Evolutionary conservation across 148 eudicot species (phyloP), one percentile per base, ranked within the genome.

Genomic region (Rhododendron vialii): DNA sequence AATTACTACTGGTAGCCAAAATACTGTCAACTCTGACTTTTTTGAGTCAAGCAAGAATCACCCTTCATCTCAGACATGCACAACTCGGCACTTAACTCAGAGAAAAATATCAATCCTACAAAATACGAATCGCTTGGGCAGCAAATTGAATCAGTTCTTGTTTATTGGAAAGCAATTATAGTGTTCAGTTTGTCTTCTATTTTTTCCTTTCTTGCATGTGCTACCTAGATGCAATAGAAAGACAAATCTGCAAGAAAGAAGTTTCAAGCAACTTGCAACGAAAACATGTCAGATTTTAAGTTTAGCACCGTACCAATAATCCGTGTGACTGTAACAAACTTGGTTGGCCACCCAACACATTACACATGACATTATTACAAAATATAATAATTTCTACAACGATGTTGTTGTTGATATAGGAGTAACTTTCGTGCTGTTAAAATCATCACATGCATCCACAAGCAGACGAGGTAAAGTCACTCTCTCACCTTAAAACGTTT

Each of bases 401-500:
- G 22, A 13, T 8, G 12, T 33, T 50, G 83, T 48, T 47, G 51
- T 53, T 53, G 83, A 26, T 17, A 53, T 2, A 30, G 83, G n/a
- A 30, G 65, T 20, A 53, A 79, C 45, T 81, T 33, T 30, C 7
- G 18, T 57, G 18, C 65, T 48, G 28, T 7, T 50, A 47, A 73
- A 84, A 71, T 43, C 59, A 71, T n/a, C 43, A 33, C 35, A 22
- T 18, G 15, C 10, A 6, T 69, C 26, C 63, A 57, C 4, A 59
- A 59, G 9, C 75, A 67, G 43, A 7, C 3, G 38, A 82, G 51
- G 47, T 20, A 82, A 24, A 76, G 65, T 57, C 30, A 67, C 41
- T 13, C 76, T 80, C 84, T 87, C 33, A 89, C 93, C 92, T 88
- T 88, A 17, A 82, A 69, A 61, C 93, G 89, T 82, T 85, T 88